Evolutionary conservation across 495 filamentous ascomycete species (phyloP).

Genomic region (Hypoxylon fuscum): DNA sequence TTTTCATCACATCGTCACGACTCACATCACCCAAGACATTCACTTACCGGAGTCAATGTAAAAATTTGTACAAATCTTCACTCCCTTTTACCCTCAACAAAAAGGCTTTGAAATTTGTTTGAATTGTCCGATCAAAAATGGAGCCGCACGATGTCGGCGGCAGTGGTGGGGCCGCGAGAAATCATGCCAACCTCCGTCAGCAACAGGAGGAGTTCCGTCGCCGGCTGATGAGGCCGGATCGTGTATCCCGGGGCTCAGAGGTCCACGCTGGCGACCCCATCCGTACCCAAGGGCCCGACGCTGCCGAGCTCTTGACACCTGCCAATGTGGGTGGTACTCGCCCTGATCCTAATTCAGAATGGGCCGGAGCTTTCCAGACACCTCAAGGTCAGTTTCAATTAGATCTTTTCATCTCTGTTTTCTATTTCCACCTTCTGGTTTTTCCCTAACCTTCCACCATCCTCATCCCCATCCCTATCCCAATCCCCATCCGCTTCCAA

Average conservation of each 20-base stretch:
- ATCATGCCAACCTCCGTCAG: conserved; percentile 32
- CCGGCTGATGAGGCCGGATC: conserved; percentile 32
- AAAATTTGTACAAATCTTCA: too few relatives aligned
- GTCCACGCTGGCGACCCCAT: conserved; percentile 14
- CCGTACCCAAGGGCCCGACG: not conserved
- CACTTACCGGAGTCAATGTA: too few relatives aligned
- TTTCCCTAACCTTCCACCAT: not conserved
- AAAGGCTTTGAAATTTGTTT: too few relatives aligned
- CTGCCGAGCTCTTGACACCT: conserved; percentile 11
- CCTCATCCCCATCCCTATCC: too few relatives aligned
- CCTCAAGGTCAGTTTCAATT: conserved; percentile 29
- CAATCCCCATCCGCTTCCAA: not conserved
- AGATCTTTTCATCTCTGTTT: not conserved
- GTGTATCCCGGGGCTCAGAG: conserved; percentile 9
- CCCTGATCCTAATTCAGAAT: conserved; percentile 27
- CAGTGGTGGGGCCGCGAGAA: conserved; percentile 16
- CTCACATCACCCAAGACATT: not conserved
- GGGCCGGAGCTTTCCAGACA: conserved; percentile 22
- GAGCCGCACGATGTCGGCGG: conserved; percentile 29
- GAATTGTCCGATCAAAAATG: conserved; percentile 16
- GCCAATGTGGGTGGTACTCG: not conserved
- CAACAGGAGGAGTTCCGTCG: conserved; percentile 41
- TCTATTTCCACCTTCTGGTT: not conserved
- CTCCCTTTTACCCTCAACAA: too few relatives aligned
- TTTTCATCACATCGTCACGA: not conserved